phyloP scores from a whole-genome alignment of 495 filamentous ascomycete genomes.

The Glutinoglossum americanum region DNA sequence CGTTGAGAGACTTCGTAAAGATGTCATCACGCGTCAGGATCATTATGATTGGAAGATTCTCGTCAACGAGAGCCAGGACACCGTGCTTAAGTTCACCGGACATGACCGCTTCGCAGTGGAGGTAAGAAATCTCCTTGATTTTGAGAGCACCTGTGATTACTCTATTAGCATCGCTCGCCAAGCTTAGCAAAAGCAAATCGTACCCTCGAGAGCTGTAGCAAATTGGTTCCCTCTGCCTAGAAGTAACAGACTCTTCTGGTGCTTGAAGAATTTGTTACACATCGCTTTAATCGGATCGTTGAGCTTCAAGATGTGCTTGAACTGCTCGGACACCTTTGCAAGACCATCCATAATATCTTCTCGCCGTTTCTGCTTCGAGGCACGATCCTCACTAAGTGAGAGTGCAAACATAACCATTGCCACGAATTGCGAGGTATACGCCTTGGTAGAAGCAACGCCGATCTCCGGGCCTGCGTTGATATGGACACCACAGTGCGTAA shows the following conservation, averaged over 20 bases:
- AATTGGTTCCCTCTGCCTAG: constrained; percentile 89
- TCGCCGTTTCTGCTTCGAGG: constrained; percentile 77
- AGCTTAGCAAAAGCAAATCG: constrained; percentile 7
- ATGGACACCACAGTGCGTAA: constrained; percentile 98
- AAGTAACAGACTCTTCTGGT: constrained; percentile 89
- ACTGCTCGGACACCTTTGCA: constrained; percentile 66
- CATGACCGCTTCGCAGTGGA: constrained; percentile 99
- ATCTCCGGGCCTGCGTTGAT: constrained; percentile 98
- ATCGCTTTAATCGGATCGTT: constrained; percentile 86
- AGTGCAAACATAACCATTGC: constrained; percentile 99
- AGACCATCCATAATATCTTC: constrained; percentile 96
- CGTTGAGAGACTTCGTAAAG: constrained; percentile 93
- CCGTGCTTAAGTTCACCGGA: constrained; percentile 97
- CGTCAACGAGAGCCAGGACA: constrained; percentile 89
- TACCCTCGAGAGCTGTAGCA: constrained; percentile 87
- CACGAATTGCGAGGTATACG: constrained; percentile 96
- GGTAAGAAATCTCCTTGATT: constrained; percentile 99
- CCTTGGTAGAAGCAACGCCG: constrained; percentile 96
- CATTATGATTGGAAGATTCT: constrained; percentile 98
- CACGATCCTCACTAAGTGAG: constrained; percentile 84
- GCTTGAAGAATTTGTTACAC: constrained; percentile 74
- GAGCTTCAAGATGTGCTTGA: constrained; percentile 71
- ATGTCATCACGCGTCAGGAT: constrained; percentile 88
- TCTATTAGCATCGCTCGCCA: constrained; percentile 7
- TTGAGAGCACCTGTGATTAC: constrained; percentile 50